A percentile compares a stretch with the other conserved stretches of the same genome.
Evolutionary conservation across 2,329 filamentous ascomycete genomes (phyloP).

Genomic region (Ophiobolus disseminans): DNA sequence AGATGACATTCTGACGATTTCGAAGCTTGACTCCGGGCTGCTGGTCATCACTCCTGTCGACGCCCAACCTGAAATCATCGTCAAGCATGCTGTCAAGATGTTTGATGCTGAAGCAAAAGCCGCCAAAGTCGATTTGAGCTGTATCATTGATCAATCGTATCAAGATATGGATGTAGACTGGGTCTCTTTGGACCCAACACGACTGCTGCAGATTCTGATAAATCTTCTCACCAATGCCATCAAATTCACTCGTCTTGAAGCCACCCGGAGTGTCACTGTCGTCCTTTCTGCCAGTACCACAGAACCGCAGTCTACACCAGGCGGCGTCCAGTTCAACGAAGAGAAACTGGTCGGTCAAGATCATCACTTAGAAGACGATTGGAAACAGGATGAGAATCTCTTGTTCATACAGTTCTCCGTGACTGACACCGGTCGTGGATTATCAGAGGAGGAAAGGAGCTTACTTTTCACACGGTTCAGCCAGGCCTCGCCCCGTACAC

Average conservation of each 20-base stretch:
- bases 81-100: conserved; percentile 46
- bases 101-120: conserved; percentile 46
- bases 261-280: conserved; percentile 45
- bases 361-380: conserved; percentile 36
- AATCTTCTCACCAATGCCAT: conserved; percentile 54
- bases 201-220: conserved; percentile 49
- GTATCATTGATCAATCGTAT: conserved; percentile 48
- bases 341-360: conserved; percentile 28
- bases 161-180: conserved; percentile 46
- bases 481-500: conserved; percentile 41
- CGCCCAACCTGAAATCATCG: conserved; percentile 44
- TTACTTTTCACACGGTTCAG: conserved; percentile 42
- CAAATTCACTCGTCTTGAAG: conserved; percentile 52
- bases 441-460: conserved; percentile 46
- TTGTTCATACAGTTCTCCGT: conserved; percentile 47
- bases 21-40: conserved; percentile 54
- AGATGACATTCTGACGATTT: conserved; percentile 55
- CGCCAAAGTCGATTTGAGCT: conserved; percentile 33
- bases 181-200: conserved; percentile 52
- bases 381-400: conserved; percentile 37
- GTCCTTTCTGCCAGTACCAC: conserved; percentile 42
- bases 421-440: conserved; percentile 50
- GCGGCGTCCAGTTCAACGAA: conserved; percentile 39
- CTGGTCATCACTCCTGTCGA: conserved; percentile 51
- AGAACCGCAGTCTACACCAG: conserved; percentile 40